Conservation (phyloP, 192 early-diverging fungal species). For the Phycomyces nitens region DNA sequence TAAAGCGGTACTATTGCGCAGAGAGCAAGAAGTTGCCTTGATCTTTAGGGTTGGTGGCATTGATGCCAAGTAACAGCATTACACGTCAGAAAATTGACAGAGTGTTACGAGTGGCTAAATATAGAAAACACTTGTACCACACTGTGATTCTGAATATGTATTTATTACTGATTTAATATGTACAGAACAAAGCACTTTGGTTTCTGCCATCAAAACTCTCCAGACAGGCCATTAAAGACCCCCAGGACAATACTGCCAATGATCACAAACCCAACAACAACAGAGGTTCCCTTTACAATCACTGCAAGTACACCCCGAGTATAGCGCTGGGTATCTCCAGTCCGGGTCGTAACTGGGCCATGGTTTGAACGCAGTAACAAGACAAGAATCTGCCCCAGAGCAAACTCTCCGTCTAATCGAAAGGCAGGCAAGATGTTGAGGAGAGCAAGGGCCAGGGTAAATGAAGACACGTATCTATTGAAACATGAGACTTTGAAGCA, state of each 20-base stretch:
- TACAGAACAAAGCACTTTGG: too few relatives aligned
- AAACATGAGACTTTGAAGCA: background rate
- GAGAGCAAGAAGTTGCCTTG: too few relatives aligned
- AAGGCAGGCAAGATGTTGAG: conserved; percentile 73
- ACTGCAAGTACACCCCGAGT: conserved; percentile 4
- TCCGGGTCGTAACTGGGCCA: conserved; percentile 12
- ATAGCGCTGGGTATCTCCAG: conserved; percentile 5
- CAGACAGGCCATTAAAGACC: background rate
- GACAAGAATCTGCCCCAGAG: conserved; percentile 32
- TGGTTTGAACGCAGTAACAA: conserved; percentile 8
- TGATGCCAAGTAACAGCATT: too few relatives aligned
- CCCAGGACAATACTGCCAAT: conserved; percentile 32
- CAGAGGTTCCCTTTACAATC: conserved; percentile 17
- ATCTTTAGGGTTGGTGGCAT: too few relatives aligned
- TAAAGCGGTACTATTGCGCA: too few relatives aligned
- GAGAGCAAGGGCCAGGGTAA: conserved; percentile 63
- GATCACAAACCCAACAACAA: conserved; percentile 29
- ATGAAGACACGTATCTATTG: conserved; percentile 60
- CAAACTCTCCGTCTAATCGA: conserved; percentile 70
- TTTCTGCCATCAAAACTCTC: background rate
- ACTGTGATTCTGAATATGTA: too few relatives aligned
- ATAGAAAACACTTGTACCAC: too few relatives aligned
- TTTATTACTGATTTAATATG: too few relatives aligned
- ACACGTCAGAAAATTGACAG: too few relatives aligned
- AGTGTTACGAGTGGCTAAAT: too few relatives aligned